Base-by-base conservation (phyloP, 768 basidiomycete species). In the Gautieria morchelliformis region DNA sequence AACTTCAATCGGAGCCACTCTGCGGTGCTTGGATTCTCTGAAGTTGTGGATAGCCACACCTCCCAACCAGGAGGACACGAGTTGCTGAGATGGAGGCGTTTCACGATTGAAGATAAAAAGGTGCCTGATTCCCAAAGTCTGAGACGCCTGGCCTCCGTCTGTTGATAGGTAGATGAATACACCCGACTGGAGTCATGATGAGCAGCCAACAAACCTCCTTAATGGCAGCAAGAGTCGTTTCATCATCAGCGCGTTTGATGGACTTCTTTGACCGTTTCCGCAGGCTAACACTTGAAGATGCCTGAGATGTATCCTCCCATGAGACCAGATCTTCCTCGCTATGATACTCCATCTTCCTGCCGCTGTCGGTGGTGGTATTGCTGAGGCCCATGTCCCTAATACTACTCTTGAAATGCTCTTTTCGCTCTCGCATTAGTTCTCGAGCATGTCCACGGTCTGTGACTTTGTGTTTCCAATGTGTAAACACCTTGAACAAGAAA, bases 1-100 rank as follows among this genome's bases (percentile, higher is more conserved):
- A 90, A 89, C 68, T 91, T 91, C 61, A 76, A 75, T 63, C 89
- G 83, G 42, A 89, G 63, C 88, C 88, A 90, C 40, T 89, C 87
- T 3, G 87, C 86, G 8, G 87, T 89, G 19, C 79, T 80, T 63
- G 89, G 86, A 62, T 75, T 81, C 58, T 82, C 82, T 12, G 81
- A 79, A 64, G 89, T 89, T 63, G 81, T 73, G 3, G 87, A 87
- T n/a, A 90, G 65, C 88, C 87, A 89, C 40, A 81, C 68, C 24
- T 76, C 74, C 84, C 85, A 89, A 7, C 48, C 48, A 7, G 19
- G 5, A n/a, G 53, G 41, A 6, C 46, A 8, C 41, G 41, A 30
- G 20, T 53, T 37, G 27, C 48, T 30, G 5, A 27, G 11, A 9
- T 27, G 12, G 11, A 35, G 24, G 46, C 71, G 74, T 44, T 64